Percentiles rank a stretch among this genome's conserved stretches.
Conservation (phyloP, 1,139 yeast species). For the Candida frijolesensis region DNA sequence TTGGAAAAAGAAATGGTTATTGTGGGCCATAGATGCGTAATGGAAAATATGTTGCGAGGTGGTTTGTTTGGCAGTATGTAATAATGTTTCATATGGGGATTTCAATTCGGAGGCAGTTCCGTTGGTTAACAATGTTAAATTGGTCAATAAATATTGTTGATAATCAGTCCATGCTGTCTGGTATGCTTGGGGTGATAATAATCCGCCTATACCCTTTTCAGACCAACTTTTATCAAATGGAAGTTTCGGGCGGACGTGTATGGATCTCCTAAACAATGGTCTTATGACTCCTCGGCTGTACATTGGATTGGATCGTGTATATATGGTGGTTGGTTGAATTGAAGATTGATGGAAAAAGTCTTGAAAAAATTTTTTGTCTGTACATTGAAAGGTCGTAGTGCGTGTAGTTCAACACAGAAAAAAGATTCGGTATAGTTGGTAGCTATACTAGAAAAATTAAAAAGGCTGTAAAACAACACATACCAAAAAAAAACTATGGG, state of each 20-base stretch:
- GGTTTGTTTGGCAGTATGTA: conserved; percentile 71
- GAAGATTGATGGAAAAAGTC: not conserved
- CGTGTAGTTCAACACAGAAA: not conserved
- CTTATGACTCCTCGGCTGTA: conserved; percentile 5
- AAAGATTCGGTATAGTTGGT: not conserved
- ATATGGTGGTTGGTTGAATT: not conserved
- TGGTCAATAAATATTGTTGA: conserved; percentile 68
- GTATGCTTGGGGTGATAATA: conserved; percentile 71
- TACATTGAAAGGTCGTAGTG: not conserved
- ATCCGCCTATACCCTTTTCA: conserved; percentile 63
- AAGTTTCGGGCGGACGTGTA: conserved; percentile 71
- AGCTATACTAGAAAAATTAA: not conserved
- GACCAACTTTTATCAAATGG: conserved; percentile 33
- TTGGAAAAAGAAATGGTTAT: conserved; percentile 86
- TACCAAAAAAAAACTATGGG: too few relatives aligned
- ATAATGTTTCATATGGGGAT: conserved; percentile 73
- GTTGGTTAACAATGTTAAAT: conserved; percentile 70
- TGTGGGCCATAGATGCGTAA: conserved; percentile 88
- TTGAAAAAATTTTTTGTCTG: conserved; percentile 2
- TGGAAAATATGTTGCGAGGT: conserved; percentile 76
- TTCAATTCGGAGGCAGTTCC: conserved; percentile 83
- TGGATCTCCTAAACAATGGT: conserved; percentile 23
- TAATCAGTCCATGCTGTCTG: conserved; percentile 78
- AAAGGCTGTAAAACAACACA: too few relatives aligned
- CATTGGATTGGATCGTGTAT: not conserved